phyloP scores from a whole-genome alignment of 768 basidiomycete genomes.

The Strobilomyces dryophilus region DNA sequence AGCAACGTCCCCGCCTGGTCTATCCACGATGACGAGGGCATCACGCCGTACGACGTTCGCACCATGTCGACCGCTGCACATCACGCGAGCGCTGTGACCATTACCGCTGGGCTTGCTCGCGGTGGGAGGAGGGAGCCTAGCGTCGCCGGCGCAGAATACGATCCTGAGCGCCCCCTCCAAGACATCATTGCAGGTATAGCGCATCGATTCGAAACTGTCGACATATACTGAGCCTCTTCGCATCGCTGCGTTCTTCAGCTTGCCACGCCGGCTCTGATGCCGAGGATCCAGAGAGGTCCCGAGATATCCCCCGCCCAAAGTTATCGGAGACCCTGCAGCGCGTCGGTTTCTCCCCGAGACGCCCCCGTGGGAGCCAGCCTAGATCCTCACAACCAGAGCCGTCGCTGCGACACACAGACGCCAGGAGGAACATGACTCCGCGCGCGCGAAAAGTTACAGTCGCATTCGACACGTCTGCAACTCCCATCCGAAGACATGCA shows the following conservation, averaged over 20 bases:
- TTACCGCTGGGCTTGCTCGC: constrained; percentile 73
- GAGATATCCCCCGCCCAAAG: constrained; percentile 50
- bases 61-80: constrained; percentile 83
- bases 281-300: constrained; percentile 44
- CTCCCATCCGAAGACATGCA: constrained; percentile 24
- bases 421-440: constrained; percentile 31
- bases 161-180: constrained; percentile 76
- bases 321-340: constrained; percentile 68
- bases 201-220: neutral
- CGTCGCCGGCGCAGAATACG: constrained; percentile 77
- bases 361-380: constrained; percentile 51
- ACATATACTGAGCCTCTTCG: neutral
- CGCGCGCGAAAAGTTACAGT: constrained; percentile 28
- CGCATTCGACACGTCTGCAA: constrained; percentile 26
- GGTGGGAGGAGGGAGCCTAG: constrained; percentile 48
- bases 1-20: constrained; percentile 54
- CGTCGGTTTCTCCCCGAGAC: constrained; percentile 69
- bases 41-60: constrained; percentile 62
- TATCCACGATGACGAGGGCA: constrained; percentile 62
- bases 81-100: constrained; percentile 84
- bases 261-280: constrained; percentile 46
- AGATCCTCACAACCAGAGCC: constrained; percentile 22
- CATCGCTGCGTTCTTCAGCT: constrained; percentile 38
- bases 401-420: constrained; percentile 14
- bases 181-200: constrained; percentile 61